Base-by-base conservation (phyloP, 1,284 basidiomycete genomes). In the Fistulina hepatica region DNA sequence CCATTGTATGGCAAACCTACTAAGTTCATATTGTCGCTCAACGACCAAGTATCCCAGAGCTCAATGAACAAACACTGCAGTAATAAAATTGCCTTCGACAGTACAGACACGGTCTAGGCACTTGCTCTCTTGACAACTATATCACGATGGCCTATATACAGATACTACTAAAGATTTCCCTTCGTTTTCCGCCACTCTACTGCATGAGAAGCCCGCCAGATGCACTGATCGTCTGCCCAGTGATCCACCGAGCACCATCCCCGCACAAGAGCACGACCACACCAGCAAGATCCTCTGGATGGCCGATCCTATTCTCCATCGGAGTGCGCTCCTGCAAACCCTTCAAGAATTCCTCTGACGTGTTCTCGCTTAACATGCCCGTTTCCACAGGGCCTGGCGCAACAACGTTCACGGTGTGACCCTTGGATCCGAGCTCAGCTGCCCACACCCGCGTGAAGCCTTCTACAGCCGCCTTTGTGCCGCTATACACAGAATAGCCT, bases 341-440 rank as follows among this genome's bases (percentile, higher is more conserved):
- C 28, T 31, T 31, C 28, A 31, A 31, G 9, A 31, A n/a, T 4
- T 31, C 28, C 28, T 31, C 28, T 3, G 9, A 13, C 28, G 28
- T 13, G 9, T 16, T 31, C 28, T 31, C 19, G 28, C 19, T 13
- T 8, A 31, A 13, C 22, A 43, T 20, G 17, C 36, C 37, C 11
- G 41, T 39, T 17, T 39, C 33, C 9, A 43, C 28, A 6, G 41
- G 26, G 13, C 28, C 28, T 6, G 28, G 28, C 10, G 28, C 28
- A 9, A 31, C 28, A 19, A 19, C 28, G 28, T 31, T 31, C 15
- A 31, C 28, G 28, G 28, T 31, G 9, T 31, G 28, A 3, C 28
- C 28, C 28, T 31, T 13, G 15, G 28, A 19, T 16, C 28, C 28
- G 19, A 31, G 28, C 28, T 31, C 28, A 3, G 28, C 28, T 19